Conservation (phyloP, 495 filamentous ascomycete genomes). For the Parathielavia appendiculata region DNA sequence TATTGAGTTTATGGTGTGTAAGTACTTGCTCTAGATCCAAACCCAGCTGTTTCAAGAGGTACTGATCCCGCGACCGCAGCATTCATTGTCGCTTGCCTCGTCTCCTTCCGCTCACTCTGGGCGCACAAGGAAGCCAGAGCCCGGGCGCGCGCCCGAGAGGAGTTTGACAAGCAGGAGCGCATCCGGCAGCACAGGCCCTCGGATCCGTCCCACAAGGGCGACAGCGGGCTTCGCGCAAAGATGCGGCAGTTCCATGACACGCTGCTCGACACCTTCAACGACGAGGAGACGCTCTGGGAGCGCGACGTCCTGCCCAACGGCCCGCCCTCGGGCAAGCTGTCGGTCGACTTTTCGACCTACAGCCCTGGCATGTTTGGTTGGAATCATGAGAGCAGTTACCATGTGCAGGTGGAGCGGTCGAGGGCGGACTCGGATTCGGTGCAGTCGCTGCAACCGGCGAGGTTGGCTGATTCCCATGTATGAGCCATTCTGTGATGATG, state of each 20-base stretch:
- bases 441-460: background rate
- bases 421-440: background rate
- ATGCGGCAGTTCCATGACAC: background rate
- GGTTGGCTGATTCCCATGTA: background rate
- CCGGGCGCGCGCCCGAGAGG: background rate
- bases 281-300: background rate
- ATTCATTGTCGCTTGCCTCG: background rate
- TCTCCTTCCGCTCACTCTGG: background rate
- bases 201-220: background rate
- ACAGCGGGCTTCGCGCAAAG: background rate
- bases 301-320: background rate
- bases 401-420: background rate
- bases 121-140: background rate
- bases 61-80: background rate
- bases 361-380: background rate
- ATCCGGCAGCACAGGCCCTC: background rate
- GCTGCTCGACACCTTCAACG: slow-evolving; percentile 1
- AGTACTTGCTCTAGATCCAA: background rate
- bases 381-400: background rate
- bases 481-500: no score
- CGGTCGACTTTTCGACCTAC: background rate
- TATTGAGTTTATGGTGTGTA: background rate
- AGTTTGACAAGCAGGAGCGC: background rate
- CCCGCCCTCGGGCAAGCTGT: background rate
- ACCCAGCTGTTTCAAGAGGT: background rate